These are phyloP conservation scores for Aspergillus tanneri DNA, from an alignment of 2,329 filamentous ascomycete species.

Conservation along the genomic window DNA sequence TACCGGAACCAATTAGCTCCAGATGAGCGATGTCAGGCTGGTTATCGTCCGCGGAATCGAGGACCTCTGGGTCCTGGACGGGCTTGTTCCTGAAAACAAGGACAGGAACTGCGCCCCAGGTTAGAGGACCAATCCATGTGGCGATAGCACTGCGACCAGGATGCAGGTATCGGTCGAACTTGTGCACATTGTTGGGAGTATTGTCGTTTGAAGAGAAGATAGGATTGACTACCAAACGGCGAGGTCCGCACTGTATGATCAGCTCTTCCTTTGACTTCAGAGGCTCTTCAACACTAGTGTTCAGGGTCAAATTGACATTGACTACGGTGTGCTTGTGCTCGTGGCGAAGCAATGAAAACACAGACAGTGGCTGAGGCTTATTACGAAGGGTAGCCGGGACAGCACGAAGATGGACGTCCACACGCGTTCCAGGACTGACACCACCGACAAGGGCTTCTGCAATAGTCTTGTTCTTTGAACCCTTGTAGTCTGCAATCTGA, in stretches of 20 bases:
- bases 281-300: constrained; percentile 69
- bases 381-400: constrained; percentile 56
- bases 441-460: constrained; percentile 88
- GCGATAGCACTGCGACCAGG: constrained; percentile 87
- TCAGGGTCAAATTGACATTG: constrained; percentile 86
- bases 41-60: constrained; percentile 46
- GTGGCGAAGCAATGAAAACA: constrained; percentile 87
- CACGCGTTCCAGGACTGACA: constrained; percentile 77
- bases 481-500: constrained; percentile 85
- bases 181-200: constrained; percentile 95
- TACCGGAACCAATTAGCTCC: constrained; percentile 80
- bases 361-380: constrained; percentile 59
- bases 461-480: constrained; percentile 71
- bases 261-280: constrained; percentile 91
- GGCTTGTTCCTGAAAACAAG: constrained; percentile 72
- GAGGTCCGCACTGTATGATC: constrained; percentile 85
- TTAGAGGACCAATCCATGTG: constrained; percentile 83
- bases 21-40: constrained; percentile 52
- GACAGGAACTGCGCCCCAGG: constrained; percentile 87
- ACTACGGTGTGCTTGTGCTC: constrained; percentile 90
- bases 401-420: constrained; percentile 71
- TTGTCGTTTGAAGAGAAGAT: constrained; percentile 86
- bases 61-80: constrained; percentile 40
- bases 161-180: constrained; percentile 88
- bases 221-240: constrained; percentile 83